These are phyloP conservation scores for Leptodermis oblonga DNA, from an alignment of 257 asterid genomes.

Conservation along the genomic window DNA sequence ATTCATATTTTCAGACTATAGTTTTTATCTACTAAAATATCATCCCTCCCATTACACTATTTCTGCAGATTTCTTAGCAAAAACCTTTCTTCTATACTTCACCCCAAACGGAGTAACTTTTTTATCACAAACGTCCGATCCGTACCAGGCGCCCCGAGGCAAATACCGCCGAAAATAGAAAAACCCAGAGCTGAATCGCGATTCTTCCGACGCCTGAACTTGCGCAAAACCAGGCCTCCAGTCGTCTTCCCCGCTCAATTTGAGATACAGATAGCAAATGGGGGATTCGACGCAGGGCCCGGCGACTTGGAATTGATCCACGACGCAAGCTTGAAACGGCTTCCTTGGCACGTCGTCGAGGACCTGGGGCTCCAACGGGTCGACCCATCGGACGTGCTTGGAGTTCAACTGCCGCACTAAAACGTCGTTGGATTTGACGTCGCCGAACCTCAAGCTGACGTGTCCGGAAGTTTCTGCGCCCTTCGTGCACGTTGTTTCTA, in stretches of 20 bases:
- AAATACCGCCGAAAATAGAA: conserved; percentile 46
- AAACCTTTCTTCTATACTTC: conserved; percentile 29
- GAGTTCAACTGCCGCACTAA: conserved; percentile 36
- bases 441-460: conserved; percentile 47
- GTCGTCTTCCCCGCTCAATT: conserved; percentile 35
- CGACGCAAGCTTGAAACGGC: conserved; percentile 44
- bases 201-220: conserved; percentile 22
- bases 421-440: conserved; percentile 36
- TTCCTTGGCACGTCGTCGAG: conserved; percentile 42
- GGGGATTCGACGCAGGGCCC: conserved; percentile 38
- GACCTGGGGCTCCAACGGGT: conserved; percentile 44
- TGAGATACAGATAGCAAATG: conserved; percentile 39
- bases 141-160: conserved; percentile 47
- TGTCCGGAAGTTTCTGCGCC: conserved; percentile 42
- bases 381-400: conserved; percentile 42
- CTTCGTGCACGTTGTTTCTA: conserved; percentile 38
- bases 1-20: no score
- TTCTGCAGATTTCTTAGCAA: conserved; percentile 10
- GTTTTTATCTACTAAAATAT: no score
- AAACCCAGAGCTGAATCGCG: conserved; percentile 28
- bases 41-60: background rate
- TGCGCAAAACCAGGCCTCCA: conserved; percentile 45
- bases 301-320: conserved; percentile 36
- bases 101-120: conserved; percentile 38
- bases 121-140: conserved; percentile 34